Evolutionary conservation across 169 alveolate species (phyloP).

Genomic region (Besnoitia besnoiti): DNA sequence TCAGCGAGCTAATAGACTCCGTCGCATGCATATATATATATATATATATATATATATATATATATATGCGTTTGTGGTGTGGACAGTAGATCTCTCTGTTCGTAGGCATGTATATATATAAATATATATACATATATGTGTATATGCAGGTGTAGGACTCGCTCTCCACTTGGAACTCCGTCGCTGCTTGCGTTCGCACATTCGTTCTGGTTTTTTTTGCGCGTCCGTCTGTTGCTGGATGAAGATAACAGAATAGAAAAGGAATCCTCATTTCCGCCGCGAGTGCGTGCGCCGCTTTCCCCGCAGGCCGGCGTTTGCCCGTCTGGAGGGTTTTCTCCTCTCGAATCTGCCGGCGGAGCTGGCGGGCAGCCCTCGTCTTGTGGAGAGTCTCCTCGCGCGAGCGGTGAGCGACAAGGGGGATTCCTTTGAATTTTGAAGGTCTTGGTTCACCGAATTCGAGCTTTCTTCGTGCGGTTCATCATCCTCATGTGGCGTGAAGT

Average conservation of each 20-base stretch:
- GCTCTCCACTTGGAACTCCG: neutral
- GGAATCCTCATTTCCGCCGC: neutral
- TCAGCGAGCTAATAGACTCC: neutral
- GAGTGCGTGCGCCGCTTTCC: neutral
- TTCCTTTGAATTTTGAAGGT: too few species aligned
- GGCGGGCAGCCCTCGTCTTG: neutral
- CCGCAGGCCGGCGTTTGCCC: neutral
- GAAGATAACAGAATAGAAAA: too few species aligned
- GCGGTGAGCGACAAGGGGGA: too few species aligned
- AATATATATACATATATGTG: too few species aligned
- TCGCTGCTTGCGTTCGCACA: too few species aligned
- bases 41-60: neutral
- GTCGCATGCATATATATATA: neutral
- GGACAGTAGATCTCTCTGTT: too few species aligned
- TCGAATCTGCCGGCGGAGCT: neutral
- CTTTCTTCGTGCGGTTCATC: too few species aligned
- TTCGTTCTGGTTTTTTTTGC: too few species aligned
- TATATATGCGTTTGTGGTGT: too few species aligned
- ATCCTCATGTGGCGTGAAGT: too few species aligned
- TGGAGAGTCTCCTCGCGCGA: neutral
- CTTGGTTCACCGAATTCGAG: too few species aligned
- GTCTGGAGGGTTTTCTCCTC: slow-evolving; percentile 6
- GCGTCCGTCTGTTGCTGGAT: too few species aligned
- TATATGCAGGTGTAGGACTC: neutral
- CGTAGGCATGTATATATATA: neutral